Evolutionary conservation across 208 protist species (phyloP).

Genomic region (Crithidia bombi): DNA sequence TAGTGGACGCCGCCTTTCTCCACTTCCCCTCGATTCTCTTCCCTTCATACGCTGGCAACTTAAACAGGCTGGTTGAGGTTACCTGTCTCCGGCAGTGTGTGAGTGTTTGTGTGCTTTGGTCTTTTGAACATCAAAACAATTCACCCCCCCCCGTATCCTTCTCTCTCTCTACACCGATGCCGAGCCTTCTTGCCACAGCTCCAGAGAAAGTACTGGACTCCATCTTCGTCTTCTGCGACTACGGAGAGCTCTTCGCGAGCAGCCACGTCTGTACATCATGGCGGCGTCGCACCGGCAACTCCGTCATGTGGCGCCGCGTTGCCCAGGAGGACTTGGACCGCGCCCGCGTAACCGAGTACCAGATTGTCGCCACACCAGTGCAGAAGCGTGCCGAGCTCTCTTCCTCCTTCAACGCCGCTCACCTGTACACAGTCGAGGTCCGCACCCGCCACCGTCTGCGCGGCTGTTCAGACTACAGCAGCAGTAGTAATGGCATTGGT

Average conservation of each 20-base stretch:
- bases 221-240: constrained; percentile 45
- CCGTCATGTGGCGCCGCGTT: constrained; percentile 20
- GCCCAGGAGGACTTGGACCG: constrained; percentile 22
- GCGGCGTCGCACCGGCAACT: constrained; percentile 15
- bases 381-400: constrained; percentile 15
- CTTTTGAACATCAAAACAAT: not conserved
- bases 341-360: constrained; percentile 22
- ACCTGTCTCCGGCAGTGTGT: too few species aligned
- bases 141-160: too few species aligned
- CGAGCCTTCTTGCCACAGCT: constrained; percentile 10
- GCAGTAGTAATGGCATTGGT: not conserved
- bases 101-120: too few species aligned
- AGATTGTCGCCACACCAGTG: constrained; percentile 13
- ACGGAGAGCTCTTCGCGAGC: constrained; percentile 30
- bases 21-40: not conserved
- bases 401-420: constrained; percentile 17
- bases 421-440: constrained; percentile 18
- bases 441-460: constrained; percentile 12
- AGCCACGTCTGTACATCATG: constrained; percentile 22
- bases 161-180: not conserved
- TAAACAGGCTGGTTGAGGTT: too few species aligned
- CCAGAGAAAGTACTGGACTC: constrained; percentile 24
- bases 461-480: not conserved
- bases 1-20: not conserved
- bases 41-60: too few species aligned